Evolutionary conservation across 2,329 filamentous ascomycete species (phyloP).

Genomic region (Gremmenia infestans): DNA sequence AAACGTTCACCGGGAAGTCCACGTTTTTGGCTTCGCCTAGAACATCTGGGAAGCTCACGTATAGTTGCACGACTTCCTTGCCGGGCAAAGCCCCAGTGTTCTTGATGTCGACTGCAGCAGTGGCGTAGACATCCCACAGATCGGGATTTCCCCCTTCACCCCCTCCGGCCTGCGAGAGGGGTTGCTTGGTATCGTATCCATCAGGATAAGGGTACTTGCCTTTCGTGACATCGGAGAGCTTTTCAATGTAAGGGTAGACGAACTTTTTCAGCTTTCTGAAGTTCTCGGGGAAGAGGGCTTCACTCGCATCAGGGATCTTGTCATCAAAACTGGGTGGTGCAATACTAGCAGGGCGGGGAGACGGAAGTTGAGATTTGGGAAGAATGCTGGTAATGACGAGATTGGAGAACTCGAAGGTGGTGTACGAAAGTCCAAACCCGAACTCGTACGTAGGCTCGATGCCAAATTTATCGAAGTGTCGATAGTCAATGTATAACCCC

Average conservation of each 20-base stretch:
- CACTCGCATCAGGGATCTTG: conserved; percentile 43
- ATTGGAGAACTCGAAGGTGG: conserved; percentile 52
- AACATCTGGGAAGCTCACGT: conserved; percentile 38
- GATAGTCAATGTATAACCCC: conserved; percentile 84
- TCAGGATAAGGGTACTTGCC: conserved; percentile 36
- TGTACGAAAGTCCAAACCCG: conserved; percentile 74
- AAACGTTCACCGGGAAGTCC: conserved; percentile 61
- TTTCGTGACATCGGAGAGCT: conserved; percentile 34
- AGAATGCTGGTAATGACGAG: conserved; percentile 39
- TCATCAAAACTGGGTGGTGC: conserved; percentile 46
- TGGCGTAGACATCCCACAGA: conserved; percentile 52
- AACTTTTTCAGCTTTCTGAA: conserved; percentile 57
- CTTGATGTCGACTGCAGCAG: conserved; percentile 48
- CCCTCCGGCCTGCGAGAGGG: conserved; percentile 55
- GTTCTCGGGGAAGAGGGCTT: conserved; percentile 50
- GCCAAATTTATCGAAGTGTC: conserved; percentile 73
- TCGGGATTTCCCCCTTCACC: conserved; percentile 53
- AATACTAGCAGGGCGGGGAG: conserved; percentile 33
- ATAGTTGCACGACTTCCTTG: conserved; percentile 52
- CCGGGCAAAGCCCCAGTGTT: conserved; percentile 53
- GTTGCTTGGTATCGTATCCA: conserved; percentile 43
- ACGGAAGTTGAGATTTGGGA: conserved; percentile 30
- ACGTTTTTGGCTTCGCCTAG: conserved; percentile 20
- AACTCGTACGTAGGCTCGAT: conserved; percentile 80
- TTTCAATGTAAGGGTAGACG: conserved; percentile 56